phyloP scores from a whole-genome alignment of 768 basidiomycete species.

The Sporobolomyces pararoseus region DNA sequence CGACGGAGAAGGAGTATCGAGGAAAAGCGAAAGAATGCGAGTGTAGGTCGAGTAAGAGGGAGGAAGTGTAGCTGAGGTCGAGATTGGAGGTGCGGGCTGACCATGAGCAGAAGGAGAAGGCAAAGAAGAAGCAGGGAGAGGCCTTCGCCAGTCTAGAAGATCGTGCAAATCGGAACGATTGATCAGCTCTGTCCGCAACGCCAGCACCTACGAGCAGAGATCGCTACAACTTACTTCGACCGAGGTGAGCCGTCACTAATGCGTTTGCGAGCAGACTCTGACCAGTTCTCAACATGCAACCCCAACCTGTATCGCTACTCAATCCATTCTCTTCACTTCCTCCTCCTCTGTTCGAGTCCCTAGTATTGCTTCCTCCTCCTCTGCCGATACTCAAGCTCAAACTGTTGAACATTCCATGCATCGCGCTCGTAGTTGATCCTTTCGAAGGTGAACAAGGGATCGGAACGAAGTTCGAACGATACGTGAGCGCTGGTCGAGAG shows the following conservation, averaged over 20 bases:
- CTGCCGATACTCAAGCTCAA: conserved; percentile 51
- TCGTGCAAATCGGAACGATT: background rate
- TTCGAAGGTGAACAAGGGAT: conserved; percentile 56
- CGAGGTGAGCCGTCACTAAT: conserved; percentile 69
- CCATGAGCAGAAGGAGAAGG: conserved; percentile 43
- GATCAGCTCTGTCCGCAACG: too few relatives aligned
- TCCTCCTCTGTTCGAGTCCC: too few relatives aligned
- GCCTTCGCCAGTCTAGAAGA: conserved; percentile 73
- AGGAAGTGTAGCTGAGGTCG: conserved; percentile 9
- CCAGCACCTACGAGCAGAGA: too few relatives aligned
- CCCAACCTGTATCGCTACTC: conserved; percentile 83
- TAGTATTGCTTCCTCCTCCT: conserved; percentile 59
- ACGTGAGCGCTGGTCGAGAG: conserved; percentile 83
- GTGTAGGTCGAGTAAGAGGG: conserved; percentile 68
- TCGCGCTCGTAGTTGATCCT: conserved; percentile 50
- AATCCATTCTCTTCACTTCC: conserved; percentile 64
- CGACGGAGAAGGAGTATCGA: conserved; percentile 77
- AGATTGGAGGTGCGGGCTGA: conserved; percentile 4
- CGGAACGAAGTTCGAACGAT: conserved; percentile 78
- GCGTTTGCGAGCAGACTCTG: conserved; percentile 79
- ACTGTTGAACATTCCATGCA: conserved; percentile 41
- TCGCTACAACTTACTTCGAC: conserved; percentile 60
- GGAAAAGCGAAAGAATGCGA: conserved; percentile 87
- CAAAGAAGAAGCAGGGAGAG: conserved; percentile 60
- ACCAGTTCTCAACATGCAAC: conserved; percentile 84